phyloP scores from a whole-genome alignment of 352 stramenopile species.

The Phytophthora constricta region DNA sequence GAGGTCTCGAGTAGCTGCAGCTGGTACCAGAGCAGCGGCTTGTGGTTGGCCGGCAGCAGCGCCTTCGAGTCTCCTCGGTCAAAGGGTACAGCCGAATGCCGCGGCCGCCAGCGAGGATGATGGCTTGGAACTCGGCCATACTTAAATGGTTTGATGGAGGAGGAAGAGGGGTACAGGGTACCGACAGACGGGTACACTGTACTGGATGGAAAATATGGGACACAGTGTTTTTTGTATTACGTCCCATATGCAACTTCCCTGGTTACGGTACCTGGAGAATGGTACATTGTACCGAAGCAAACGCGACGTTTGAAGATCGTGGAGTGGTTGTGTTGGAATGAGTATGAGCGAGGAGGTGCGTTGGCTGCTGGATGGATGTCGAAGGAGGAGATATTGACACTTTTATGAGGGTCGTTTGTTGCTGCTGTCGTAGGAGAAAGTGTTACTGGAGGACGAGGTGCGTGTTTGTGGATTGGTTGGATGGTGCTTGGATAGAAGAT shows the following conservation, averaged over 20 bases:
- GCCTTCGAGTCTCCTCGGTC: conserved; percentile 81
- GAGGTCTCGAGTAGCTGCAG: conserved; percentile 79
- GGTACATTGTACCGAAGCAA: no score
- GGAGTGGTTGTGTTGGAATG: background rate
- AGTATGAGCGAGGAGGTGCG: conserved; percentile 50
- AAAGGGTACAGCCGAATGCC: conserved; percentile 82
- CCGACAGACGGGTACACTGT: background rate
- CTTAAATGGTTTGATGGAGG: background rate
- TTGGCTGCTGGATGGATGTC: no score
- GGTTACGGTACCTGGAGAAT: no score
- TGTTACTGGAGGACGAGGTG: conserved; percentile 40
- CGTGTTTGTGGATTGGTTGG: conserved; percentile 1
- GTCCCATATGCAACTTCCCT: no score
- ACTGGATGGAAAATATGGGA: no score
- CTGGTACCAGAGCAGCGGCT: conserved; percentile 85
- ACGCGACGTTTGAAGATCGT: background rate
- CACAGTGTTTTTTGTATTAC: no score
- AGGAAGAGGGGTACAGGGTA: no score
- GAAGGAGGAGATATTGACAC: no score
- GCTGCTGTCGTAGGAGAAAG: background rate
- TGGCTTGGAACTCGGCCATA: conserved; percentile 87
- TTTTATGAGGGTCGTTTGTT: no score
- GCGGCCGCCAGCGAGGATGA: conserved; percentile 82
- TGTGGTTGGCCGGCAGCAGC: conserved; percentile 65
- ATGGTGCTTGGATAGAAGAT: conserved; percentile 25